Evolutionary conservation across 2,329 filamentous ascomycete species (phyloP).

Genomic region (Neofusicoccum parvum): DNA sequence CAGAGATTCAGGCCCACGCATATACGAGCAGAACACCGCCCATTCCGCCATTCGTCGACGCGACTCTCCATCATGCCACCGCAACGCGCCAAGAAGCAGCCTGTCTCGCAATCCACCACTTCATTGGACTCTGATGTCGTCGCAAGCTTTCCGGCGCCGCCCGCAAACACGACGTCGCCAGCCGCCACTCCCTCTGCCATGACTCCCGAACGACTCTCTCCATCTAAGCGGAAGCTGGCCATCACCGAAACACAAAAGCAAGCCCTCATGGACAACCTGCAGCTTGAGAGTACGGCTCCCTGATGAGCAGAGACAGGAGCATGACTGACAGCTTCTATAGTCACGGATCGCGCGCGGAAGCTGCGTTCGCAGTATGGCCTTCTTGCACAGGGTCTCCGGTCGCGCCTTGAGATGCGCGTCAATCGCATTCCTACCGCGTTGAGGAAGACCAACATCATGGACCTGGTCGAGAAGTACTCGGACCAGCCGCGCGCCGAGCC

Average conservation of each 20-base stretch:
- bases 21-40: neutral
- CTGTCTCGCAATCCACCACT: neutral
- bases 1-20: neutral
- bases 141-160: slow-evolving; percentile 8
- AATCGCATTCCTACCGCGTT: slow-evolving; percentile 84
- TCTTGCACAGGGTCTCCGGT: slow-evolving; percentile 80
- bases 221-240: slow-evolving; percentile 14
- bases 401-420: slow-evolving; percentile 87
- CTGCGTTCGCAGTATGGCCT: slow-evolving; percentile 86
- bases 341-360: slow-evolving; percentile 84
- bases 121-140: slow-evolving; percentile 1
- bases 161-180: slow-evolving; percentile 24
- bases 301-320: neutral
- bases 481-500: slow-evolving; percentile 27
- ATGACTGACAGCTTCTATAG: slow-evolving; percentile 48
- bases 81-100: slow-evolving; percentile 18
- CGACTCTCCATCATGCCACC: slow-evolving; percentile 5
- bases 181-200: slow-evolving; percentile 18
- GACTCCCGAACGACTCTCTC: slow-evolving; percentile 27
- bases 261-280: slow-evolving; percentile 83
- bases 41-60: neutral
- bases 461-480: slow-evolving; percentile 64
- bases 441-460: slow-evolving; percentile 79
- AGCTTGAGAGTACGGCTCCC: slow-evolving; percentile 72
- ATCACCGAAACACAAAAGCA: slow-evolving; percentile 69